Evolutionary conservation across 2,329 filamentous ascomycete species (phyloP), one percentile per base, ranked within the genome.

Genomic region (Aspergillus pseudotamarii): DNA sequence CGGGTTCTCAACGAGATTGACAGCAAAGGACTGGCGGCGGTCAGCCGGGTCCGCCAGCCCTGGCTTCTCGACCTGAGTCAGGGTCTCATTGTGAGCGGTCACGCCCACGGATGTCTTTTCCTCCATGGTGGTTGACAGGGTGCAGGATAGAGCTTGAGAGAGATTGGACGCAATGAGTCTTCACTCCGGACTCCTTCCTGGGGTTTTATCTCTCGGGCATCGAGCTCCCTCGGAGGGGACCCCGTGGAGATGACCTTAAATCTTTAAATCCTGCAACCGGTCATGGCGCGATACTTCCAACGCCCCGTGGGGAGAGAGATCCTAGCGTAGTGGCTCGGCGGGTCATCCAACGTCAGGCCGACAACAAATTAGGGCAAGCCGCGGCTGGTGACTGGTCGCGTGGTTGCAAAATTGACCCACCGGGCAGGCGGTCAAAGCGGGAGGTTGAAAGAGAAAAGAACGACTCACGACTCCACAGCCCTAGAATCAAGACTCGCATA

Each of bases 1-100:
- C 32, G 81, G 81, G 60, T 83, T 83, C 69, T 81, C 72, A 62
- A 83, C 78, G 57, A 84, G 76, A 68, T 84, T 83, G 61, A 82
- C 65, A 6, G 80, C 81, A 21, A 80, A 73, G 2, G 81, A 82
- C 16, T 69, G 65, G 56, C 78, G 79, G 38, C 79, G 78, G 50
- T 62, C 68, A 23, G 56, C n/a, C 4, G 54, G 50, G 6, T 62
- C 59, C 28, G 51, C 45, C 23, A 53, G 23, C 36, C 54, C 65
- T 4, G 55, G n/a, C 45, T 50, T 57, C 11, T 30, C 48, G 2
- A 45, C 4, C 11, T 28, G 28, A 8, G n/a, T 9, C 16, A 58
- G 46, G n/a, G 48, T 28, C 45, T 66, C 65, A 59, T 61, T 45
- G 32, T 63, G 57, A 43, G 62, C 34, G 16, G 46, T 26, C 23